Conservation (phyloP, 306 rosid species). For the Prunus mongolica region DNA sequence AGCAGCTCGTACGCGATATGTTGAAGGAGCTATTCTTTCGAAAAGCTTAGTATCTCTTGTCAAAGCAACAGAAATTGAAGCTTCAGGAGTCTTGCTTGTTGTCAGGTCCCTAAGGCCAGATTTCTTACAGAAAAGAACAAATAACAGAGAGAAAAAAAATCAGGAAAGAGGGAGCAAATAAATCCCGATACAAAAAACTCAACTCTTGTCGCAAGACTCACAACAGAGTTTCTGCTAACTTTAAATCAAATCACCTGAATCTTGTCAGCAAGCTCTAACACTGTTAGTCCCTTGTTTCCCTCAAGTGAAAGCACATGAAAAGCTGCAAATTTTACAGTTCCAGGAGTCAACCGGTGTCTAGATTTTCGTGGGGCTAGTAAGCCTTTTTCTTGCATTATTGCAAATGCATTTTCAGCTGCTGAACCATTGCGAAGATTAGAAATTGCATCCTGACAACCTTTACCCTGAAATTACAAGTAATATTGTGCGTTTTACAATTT, state of each 20-base stretch:
- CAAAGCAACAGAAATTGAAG: slow-evolving; percentile 98
- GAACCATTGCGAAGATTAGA: slow-evolving; percentile 94
- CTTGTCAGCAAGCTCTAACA: slow-evolving; percentile 93
- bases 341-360: slow-evolving; percentile 96
- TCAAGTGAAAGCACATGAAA: slow-evolving; percentile 96
- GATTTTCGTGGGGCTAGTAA: slow-evolving; percentile 83
- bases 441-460: slow-evolving; percentile 70
- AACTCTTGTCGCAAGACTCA: neutral
- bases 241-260: slow-evolving; percentile 64
- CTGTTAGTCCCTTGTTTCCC: slow-evolving; percentile 88
- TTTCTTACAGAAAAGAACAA: slow-evolving; percentile 46
- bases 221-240: neutral
- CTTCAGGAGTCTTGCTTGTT: slow-evolving; percentile 98
- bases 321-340: slow-evolving; percentile 98
- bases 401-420: slow-evolving; percentile 95
- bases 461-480: slow-evolving; percentile 49
- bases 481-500: slow-evolving; percentile 13
- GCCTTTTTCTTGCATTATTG: slow-evolving; percentile 93
- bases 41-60: slow-evolving; percentile 97
- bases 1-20: slow-evolving; percentile 90
- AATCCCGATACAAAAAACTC: neutral
- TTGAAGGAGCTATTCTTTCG: slow-evolving; percentile 98
- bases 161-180: slow-evolving; percentile 1
- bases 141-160: slow-evolving; percentile 1
- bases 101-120: slow-evolving; percentile 99